Conservation (phyloP, 2,329 filamentous ascomycete genomes). For the Paraphoma sp. region DNA sequence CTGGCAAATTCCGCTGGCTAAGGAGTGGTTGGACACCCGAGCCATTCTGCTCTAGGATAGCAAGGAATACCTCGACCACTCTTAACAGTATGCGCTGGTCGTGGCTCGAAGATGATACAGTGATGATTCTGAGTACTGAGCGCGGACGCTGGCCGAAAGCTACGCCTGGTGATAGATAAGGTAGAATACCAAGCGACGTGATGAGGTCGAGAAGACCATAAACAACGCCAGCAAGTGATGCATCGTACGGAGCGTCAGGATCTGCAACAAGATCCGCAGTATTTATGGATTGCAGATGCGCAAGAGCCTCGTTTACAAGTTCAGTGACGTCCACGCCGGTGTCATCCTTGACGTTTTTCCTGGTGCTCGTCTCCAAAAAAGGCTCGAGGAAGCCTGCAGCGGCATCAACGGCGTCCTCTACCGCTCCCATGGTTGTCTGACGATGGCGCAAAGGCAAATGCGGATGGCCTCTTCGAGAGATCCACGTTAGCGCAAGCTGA, state of each 20-base stretch:
- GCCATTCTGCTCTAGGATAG: constrained; percentile 34
- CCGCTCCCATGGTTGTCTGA: constrained; percentile 29
- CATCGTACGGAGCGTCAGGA: constrained; percentile 47
- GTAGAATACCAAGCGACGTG: constrained; percentile 42
- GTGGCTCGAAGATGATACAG: constrained; percentile 12
- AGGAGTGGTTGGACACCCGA: constrained; percentile 46
- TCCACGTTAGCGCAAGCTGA: too few species aligned
- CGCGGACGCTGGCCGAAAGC: constrained; percentile 41
- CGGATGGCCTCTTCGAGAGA: too few species aligned
- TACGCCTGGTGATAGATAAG: constrained; percentile 42
- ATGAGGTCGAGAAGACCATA: constrained; percentile 49
- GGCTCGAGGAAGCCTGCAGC: constrained; percentile 43
- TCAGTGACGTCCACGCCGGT: constrained; percentile 11
- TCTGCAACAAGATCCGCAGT: constrained; percentile 37
- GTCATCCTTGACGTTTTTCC: constrained; percentile 9
- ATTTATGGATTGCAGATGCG: constrained; percentile 43
- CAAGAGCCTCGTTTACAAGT: constrained; percentile 37
- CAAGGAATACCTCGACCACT: constrained; percentile 23
- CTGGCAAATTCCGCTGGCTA: constrained; percentile 41
- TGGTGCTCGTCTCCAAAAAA: constrained; percentile 26
- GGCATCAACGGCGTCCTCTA: constrained; percentile 41
- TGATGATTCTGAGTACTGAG: constrained; percentile 35
- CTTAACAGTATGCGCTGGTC: constrained; percentile 20
- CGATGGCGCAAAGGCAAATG: too few species aligned
- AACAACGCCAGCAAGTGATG: constrained; percentile 44